Conservation (phyloP, 768 basidiomycete genomes). For the Albatrellus ellisii region DNA sequence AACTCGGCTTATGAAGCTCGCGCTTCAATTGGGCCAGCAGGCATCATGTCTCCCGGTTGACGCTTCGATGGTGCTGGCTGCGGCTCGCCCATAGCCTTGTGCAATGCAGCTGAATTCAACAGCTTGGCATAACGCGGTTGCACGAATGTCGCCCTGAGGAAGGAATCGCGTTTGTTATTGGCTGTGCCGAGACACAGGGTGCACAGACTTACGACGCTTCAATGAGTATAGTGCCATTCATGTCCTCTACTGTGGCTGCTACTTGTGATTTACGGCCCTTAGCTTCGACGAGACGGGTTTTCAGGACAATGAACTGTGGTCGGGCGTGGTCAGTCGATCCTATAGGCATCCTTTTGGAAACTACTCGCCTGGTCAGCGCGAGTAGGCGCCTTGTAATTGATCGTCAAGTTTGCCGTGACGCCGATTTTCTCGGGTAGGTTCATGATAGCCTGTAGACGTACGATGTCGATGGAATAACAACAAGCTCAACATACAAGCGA, state of each 20-base stretch:
- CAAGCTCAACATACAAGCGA: slow-evolving; percentile 3
- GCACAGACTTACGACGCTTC: slow-evolving; percentile 56
- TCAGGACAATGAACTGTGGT: slow-evolving; percentile 70
- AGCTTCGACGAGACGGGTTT: slow-evolving; percentile 46
- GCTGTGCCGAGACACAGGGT: slow-evolving; percentile 2
- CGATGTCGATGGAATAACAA: background rate
- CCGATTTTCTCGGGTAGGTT: slow-evolving; percentile 85
- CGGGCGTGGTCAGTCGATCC: background rate
- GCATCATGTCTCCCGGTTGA: slow-evolving; percentile 1
- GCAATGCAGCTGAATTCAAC: slow-evolving; percentile 44
- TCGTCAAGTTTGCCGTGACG: slow-evolving; percentile 75
- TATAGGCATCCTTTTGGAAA: background rate
- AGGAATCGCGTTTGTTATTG: background rate
- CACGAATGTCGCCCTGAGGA: slow-evolving; percentile 62
- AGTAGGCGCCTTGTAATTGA: slow-evolving; percentile 82
- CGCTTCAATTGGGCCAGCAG: too few species aligned
- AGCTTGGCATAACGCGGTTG: slow-evolving; percentile 83
- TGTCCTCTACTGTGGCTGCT: slow-evolving; percentile 57
- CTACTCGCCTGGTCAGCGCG: slow-evolving; percentile 67
- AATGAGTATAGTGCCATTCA: slow-evolving; percentile 71
- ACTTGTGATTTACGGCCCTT: slow-evolving; percentile 75
- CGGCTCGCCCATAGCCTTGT: slow-evolving; percentile 49
- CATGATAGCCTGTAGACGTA: slow-evolving; percentile 50
- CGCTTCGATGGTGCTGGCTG: slow-evolving; percentile 2
- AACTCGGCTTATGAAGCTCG: too few species aligned